Evolutionary conservation across 176 grass and related monocot species (phyloP).

Genomic region (Miscanthus lutarioriparius): DNA sequence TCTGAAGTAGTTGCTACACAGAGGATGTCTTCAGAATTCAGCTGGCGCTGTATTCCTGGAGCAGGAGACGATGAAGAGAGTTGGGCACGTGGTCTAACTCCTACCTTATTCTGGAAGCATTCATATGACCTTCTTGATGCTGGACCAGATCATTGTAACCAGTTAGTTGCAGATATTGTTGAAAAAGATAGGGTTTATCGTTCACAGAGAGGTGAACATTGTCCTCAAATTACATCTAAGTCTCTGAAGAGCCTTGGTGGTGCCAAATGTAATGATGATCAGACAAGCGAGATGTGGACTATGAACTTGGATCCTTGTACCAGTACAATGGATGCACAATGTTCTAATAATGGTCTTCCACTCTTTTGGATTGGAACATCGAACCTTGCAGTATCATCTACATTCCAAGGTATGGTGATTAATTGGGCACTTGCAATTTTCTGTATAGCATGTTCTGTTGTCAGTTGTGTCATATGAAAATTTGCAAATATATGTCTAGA

Average conservation of each 20-base stretch:
- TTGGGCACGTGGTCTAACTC: slow-evolving; percentile 84
- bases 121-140: slow-evolving; percentile 77
- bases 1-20: slow-evolving; percentile 47
- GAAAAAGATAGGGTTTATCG: slow-evolving; percentile 89
- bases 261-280: slow-evolving; percentile 40
- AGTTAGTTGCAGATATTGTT: slow-evolving; percentile 80
- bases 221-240: slow-evolving; percentile 73
- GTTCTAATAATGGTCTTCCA: slow-evolving; percentile 27
- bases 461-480: background rate
- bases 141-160: slow-evolving; percentile 75
- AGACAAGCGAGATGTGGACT: background rate
- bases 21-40: slow-evolving; percentile 67
- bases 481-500: background rate
- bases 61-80: slow-evolving; percentile 98
- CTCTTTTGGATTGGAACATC: slow-evolving; percentile 79
- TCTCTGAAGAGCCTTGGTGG: slow-evolving; percentile 28
- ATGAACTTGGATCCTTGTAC: slow-evolving; percentile 20
- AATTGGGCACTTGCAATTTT: slow-evolving; percentile 15
- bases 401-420: slow-evolving; percentile 57
- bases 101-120: slow-evolving; percentile 86
- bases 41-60: slow-evolving; percentile 90
- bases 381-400: slow-evolving; percentile 68
- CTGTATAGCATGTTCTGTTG: background rate
- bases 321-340: slow-evolving; percentile 28
- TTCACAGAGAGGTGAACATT: slow-evolving; percentile 72